phyloP scores from a whole-genome alignment of 352 stramenopile genomes.

The Pythium sp. region DNA sequence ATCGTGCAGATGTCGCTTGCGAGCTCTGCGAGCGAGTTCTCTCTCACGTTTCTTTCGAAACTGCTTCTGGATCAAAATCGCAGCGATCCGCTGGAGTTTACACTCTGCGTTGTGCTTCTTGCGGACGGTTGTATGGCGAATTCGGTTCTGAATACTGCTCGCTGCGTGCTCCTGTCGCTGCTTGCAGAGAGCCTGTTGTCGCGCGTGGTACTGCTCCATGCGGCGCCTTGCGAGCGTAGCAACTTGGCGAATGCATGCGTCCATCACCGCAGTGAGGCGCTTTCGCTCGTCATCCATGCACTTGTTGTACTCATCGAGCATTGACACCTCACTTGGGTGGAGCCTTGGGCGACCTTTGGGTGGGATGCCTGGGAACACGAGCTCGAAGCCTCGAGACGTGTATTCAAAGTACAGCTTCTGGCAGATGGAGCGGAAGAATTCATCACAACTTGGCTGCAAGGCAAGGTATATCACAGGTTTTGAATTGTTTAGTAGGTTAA shows the following conservation, averaged over 20 bases:
- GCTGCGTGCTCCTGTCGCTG: conserved; percentile 23
- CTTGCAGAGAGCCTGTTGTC: conserved; percentile 9
- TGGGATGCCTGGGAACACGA: conserved; percentile 38
- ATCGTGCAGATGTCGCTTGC: conserved; percentile 9
- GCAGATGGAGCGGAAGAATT: conserved; percentile 25
- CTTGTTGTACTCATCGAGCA: conserved; percentile 15
- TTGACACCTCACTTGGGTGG: conserved; percentile 23
- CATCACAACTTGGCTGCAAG: not conserved
- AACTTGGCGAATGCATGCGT: conserved; percentile 20
- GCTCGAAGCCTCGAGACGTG: conserved; percentile 38
- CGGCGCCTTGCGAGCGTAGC: conserved; percentile 19
- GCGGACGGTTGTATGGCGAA: conserved; percentile 16
- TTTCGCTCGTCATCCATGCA: conserved; percentile 16
- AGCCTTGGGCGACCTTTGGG: conserved; percentile 24
- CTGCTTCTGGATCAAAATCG: conserved; percentile 27
- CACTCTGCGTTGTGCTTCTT: conserved; percentile 10
- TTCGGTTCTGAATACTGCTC: conserved; percentile 21
- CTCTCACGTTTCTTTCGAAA: conserved; percentile 14
- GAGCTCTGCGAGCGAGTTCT: conserved; percentile 10
- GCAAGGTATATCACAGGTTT: not conserved
- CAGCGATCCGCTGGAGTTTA: conserved; percentile 27
- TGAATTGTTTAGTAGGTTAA: not conserved
- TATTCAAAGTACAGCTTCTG: conserved; percentile 45
- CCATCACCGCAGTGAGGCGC: conserved; percentile 1
- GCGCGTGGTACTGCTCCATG: conserved; percentile 22